A percentile compares a stretch with the other conserved stretches of the same genome.
Conservation (phyloP, 495 filamentous ascomycete genomes). For the Hyaloscypha variabilis region DNA sequence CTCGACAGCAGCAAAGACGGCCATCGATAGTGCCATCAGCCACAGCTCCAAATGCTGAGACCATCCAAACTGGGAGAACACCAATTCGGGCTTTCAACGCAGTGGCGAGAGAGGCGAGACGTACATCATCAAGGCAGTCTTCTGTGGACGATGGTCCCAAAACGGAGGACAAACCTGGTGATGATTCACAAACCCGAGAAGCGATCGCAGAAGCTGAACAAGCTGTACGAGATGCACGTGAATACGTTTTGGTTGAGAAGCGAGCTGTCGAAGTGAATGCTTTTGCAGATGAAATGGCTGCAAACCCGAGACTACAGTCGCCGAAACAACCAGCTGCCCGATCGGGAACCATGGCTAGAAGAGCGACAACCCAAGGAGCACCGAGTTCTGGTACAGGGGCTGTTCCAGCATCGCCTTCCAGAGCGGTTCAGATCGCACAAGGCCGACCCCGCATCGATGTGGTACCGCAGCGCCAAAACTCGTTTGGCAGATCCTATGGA, state of each 20-base stretch:
- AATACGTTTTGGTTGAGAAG: slow-evolving; percentile 96
- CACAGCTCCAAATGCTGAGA: slow-evolving; percentile 31
- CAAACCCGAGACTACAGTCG: slow-evolving; percentile 56
- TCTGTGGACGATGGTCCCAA: slow-evolving; percentile 35
- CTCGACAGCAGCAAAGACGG: slow-evolving; percentile 22
- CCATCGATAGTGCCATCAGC: slow-evolving; percentile 41
- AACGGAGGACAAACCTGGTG: slow-evolving; percentile 26
- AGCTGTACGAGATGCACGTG: slow-evolving; percentile 85
- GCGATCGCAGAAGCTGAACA: slow-evolving; percentile 78
- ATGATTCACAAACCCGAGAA: slow-evolving; percentile 47
- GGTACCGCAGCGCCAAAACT: slow-evolving; percentile 65
- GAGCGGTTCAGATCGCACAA: slow-evolving; percentile 68
- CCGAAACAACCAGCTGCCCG: slow-evolving; percentile 42
- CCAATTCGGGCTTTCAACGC: slow-evolving; percentile 16
- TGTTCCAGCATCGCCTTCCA: slow-evolving; percentile 54
- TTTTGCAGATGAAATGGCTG: slow-evolving; percentile 90
- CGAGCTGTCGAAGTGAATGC: slow-evolving; percentile 94
- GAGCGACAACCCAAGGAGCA: slow-evolving; percentile 66
- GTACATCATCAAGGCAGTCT: slow-evolving; percentile 43
- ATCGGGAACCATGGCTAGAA: slow-evolving; percentile 58
- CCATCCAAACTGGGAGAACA: slow-evolving; percentile 16
- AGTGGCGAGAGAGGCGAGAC: slow-evolving; percentile 9
- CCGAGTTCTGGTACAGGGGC: slow-evolving; percentile 61
- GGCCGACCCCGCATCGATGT: slow-evolving; percentile 63
- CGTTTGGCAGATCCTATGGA: slow-evolving; percentile 79